These are phyloP conservation scores for Lipomyces anomalus DNA, from an alignment of 805 yeast species.

Conservation along the genomic window DNA sequence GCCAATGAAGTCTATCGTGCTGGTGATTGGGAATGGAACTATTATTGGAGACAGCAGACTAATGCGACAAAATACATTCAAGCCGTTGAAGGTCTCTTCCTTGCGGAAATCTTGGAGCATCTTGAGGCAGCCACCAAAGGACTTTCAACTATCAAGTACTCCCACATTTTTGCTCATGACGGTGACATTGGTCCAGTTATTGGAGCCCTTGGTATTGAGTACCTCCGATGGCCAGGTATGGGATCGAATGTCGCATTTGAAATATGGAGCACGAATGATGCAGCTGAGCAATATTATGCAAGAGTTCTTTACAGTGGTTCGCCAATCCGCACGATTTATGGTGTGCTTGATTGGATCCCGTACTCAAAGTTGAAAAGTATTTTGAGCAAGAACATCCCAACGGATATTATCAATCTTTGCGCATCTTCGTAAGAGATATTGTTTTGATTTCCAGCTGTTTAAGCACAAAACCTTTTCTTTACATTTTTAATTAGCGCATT, in stretches of 20 bases:
- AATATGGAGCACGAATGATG: slow-evolving; percentile 33
- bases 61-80: slow-evolving; percentile 36
- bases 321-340: no score
- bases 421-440: no score
- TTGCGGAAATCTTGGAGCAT: slow-evolving; percentile 35
- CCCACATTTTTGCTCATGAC: slow-evolving; percentile 42
- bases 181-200: slow-evolving; percentile 37
- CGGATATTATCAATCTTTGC: no score
- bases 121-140: slow-evolving; percentile 33
- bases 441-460: no score
- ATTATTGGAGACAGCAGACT: slow-evolving; percentile 33
- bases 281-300: no score
- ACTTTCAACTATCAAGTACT: slow-evolving; percentile 31
- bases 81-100: slow-evolving; percentile 36
- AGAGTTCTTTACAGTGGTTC: no score
- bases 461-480: no score
- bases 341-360: no score
- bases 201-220: slow-evolving; percentile 35
- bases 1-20: slow-evolving; percentile 40
- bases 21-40: slow-evolving; percentile 44
- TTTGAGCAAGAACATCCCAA: no score
- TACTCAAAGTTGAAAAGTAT: no score
- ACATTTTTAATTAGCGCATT: no score
- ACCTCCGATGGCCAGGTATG: slow-evolving; percentile 46
- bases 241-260: slow-evolving; percentile 42